Evolutionary conservation across 225 moss, liverwort and hornwort genomes (phyloP).

Genomic region (Physcomitrellopsis africana): DNA sequence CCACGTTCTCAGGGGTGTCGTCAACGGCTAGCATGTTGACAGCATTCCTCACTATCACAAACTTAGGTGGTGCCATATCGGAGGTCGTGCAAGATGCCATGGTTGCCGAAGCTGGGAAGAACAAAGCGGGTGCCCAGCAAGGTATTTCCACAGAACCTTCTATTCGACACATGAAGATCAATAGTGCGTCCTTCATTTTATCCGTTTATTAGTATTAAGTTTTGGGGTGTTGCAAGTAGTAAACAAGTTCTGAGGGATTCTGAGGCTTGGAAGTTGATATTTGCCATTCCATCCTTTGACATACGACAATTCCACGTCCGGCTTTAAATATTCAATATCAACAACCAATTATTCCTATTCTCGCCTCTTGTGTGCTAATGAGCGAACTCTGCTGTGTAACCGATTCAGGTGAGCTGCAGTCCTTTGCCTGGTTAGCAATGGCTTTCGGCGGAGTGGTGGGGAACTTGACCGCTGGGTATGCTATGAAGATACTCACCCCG

Average conservation of each 20-base stretch:
- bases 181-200: background rate
- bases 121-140: conserved; percentile 37
- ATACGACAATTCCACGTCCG: conserved; percentile 46
- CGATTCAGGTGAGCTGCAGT: conserved; percentile 69
- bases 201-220: background rate
- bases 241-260: too few relatives aligned
- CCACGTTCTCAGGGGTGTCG: conserved; percentile 45
- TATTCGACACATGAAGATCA: background rate
- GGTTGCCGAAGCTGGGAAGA: conserved; percentile 60
- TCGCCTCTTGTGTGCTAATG: conserved; percentile 6
- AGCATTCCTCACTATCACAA: conserved; percentile 51
- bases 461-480: conserved; percentile 57
- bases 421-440: conserved; percentile 72
- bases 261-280: background rate
- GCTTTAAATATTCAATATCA: conserved; percentile 20
- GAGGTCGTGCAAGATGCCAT: conserved; percentile 65
- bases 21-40: conserved; percentile 54
- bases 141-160: background rate
- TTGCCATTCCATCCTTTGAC: conserved; percentile 32
- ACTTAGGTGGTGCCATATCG: conserved; percentile 54
- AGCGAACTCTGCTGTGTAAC: background rate
- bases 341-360: background rate
- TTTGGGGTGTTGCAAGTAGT: too few relatives aligned
- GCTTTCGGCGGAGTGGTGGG: conserved; percentile 73
- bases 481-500: conserved; percentile 38